Conservation (phyloP, 805 yeast genomes). For the Starmerella geochares region DNA sequence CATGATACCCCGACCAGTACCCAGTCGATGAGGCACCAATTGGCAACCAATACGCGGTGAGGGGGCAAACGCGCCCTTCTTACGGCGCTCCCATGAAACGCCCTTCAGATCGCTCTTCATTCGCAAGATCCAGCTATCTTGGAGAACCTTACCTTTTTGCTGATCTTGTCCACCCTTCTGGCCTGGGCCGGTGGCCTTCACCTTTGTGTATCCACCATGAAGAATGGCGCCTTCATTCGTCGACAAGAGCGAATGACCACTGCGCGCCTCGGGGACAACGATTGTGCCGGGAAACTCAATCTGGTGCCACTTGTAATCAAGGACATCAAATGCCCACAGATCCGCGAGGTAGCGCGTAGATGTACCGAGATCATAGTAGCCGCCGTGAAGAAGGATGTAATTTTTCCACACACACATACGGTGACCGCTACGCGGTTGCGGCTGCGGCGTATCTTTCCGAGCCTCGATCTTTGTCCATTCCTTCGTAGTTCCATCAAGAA, state of each 20-base stretch:
- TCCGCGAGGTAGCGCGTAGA: conserved; percentile 77
- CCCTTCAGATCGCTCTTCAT: conserved; percentile 75
- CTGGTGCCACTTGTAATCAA: conserved; percentile 83
- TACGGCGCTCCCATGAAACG: conserved; percentile 78
- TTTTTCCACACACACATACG: conserved; percentile 88
- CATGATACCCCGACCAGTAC: conserved; percentile 75
- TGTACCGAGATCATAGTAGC: conserved; percentile 80
- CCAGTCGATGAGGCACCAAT: conserved; percentile 53
- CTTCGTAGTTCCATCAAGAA: conserved; percentile 68
- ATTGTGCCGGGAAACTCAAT: conserved; percentile 76
- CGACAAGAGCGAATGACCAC: conserved; percentile 84
- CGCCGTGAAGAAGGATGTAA: conserved; percentile 75
- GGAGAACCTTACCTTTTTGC: conserved; percentile 81
- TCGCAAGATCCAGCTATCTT: conserved; percentile 76
- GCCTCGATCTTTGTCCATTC: conserved; percentile 85
- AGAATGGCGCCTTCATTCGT: conserved; percentile 67
- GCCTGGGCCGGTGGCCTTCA: conserved; percentile 46
- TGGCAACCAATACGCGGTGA: conserved; percentile 92
- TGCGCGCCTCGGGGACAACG: conserved; percentile 76
- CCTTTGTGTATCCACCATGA: conserved; percentile 92
- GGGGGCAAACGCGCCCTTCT: conserved; percentile 83
- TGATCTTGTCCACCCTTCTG: conserved; percentile 44
- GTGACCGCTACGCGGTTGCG: conserved; percentile 85
- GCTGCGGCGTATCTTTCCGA: conserved; percentile 40
- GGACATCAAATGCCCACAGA: conserved; percentile 84